Evolutionary conservation across 257 asterid genomes (phyloP).

Genomic region (Solanum rostratum): DNA sequence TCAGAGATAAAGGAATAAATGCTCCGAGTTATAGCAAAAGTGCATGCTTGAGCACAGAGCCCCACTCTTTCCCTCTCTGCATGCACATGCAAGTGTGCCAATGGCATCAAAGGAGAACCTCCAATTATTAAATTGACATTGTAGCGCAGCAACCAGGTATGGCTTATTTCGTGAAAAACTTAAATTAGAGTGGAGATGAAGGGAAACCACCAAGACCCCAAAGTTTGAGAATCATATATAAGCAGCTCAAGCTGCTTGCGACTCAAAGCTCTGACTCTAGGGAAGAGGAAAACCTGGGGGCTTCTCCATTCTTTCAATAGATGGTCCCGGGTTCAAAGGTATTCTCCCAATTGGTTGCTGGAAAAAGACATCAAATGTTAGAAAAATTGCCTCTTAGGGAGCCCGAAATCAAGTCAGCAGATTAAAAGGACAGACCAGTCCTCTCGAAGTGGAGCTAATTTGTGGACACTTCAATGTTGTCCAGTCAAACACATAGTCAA

Average conservation of each 20-base stretch:
- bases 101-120: neutral
- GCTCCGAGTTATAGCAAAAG: neutral
- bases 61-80: neutral
- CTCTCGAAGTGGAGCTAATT: constrained; percentile 60
- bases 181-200: neutral
- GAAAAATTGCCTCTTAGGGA: neutral
- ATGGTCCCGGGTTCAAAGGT: constrained; percentile 47
- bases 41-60: neutral
- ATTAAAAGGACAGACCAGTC: constrained; percentile 19
- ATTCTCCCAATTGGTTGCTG: constrained; percentile 54
- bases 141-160: neutral
- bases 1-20: neutral
- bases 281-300: constrained; percentile 47
- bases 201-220: neutral
- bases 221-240: neutral
- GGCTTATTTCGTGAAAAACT: neutral
- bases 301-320: constrained; percentile 49
- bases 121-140: neutral
- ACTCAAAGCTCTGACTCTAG: neutral
- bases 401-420: neutral
- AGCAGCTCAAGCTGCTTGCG: neutral
- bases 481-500: constrained; percentile 91
- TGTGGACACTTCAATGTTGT: constrained; percentile 79
- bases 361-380: constrained; percentile 2
- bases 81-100: neutral